phyloP scores from a whole-genome alignment of 768 basidiomycete species.

The Collybia sordida region DNA sequence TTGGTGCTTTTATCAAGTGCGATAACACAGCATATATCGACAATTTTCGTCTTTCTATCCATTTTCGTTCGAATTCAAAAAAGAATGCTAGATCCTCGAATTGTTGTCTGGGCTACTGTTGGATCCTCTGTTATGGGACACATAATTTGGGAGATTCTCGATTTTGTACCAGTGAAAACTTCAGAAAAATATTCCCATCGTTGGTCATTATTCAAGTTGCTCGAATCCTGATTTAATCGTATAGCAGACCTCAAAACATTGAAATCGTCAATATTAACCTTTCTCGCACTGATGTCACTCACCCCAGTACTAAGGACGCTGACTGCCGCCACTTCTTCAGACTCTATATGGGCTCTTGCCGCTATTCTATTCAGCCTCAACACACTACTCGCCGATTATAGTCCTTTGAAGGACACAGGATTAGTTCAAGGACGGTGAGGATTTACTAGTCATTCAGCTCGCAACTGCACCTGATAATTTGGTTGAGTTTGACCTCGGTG shows the following conservation, averaged over 20 bases:
- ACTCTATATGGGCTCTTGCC: conserved; percentile 96
- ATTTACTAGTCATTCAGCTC: conserved; percentile 4
- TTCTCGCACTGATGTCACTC: conserved; percentile 84
- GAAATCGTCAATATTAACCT: conserved; percentile 84
- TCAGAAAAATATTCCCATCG: conserved; percentile 16
- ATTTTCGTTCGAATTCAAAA: conserved; percentile 75
- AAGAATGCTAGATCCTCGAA: conserved; percentile 62
- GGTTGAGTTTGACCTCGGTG: conserved; percentile 71
- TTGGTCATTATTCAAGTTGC: conserved; percentile 5
- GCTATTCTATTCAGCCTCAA: conserved; percentile 82
- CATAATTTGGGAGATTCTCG: conserved; percentile 58
- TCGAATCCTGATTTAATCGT: neutral
- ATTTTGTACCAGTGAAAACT: conserved; percentile 21
- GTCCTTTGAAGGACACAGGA: conserved; percentile 42
- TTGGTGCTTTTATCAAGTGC: conserved; percentile 69
- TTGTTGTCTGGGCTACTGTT: conserved; percentile 65
- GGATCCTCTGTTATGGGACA: conserved; percentile 62
- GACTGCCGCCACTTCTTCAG: conserved; percentile 92
- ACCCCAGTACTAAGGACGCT: conserved; percentile 90
- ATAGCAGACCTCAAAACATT: conserved; percentile 63
- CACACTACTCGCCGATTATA: conserved; percentile 82
- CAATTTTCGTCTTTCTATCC: conserved; percentile 78
- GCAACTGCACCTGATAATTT: conserved; percentile 17
- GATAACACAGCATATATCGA: conserved; percentile 82
- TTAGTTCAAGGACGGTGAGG: conserved; percentile 59